Base-by-base conservation (phyloP, 2,329 filamentous ascomycete genomes). In the Colletotrichum cereale region DNA sequence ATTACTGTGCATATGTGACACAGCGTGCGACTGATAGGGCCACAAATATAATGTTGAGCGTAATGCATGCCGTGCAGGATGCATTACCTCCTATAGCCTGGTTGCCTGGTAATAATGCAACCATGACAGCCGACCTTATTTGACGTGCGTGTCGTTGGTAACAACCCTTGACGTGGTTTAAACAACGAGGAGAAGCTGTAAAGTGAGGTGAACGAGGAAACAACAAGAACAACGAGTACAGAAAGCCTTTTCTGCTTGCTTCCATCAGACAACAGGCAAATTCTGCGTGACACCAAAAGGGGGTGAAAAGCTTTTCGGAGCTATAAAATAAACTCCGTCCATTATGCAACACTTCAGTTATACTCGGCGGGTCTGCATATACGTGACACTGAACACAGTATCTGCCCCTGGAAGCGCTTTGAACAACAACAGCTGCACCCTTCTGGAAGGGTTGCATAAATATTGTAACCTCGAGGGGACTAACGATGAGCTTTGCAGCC, bases 381-480 rank as follows among this genome's bases (percentile, higher is more conserved):
- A 16, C 18, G 18, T 2, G 14, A 50, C 24, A 18, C 16, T 14
- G 2, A 16, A 12, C 12, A 50, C 12, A 14, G 47, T 7, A 26
- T 50, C n/a, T 3, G 24, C 6, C 48, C 26, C 48, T 31, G 48
- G 12, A 8, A 3, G 31, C n/a, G 50, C 2, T 36, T 14, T 14
- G 31, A 16, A 10, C 18, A 31, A 24, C 29, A 16, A 36, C 24
- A 52, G 24, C 53, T 47, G 48, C 42, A 36, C 24, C 36, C 38
- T 29, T 24, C 4, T 48, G 21, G 40, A 7, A 3, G 21, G 47
- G 44, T 52, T 29, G 67, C 67, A 67, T 62, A 44, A 44, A 62
- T 44, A 62, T 53, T 42, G 16, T 38, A 38, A 52, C 67, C 63
- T 64, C 62, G 47, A 40, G 55, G n/a, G n/a, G 44, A 36, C 44